Evolutionary conservation across 2,329 filamentous ascomycete genomes (phyloP).

Genomic region (Sporothrix euskadiensis): DNA sequence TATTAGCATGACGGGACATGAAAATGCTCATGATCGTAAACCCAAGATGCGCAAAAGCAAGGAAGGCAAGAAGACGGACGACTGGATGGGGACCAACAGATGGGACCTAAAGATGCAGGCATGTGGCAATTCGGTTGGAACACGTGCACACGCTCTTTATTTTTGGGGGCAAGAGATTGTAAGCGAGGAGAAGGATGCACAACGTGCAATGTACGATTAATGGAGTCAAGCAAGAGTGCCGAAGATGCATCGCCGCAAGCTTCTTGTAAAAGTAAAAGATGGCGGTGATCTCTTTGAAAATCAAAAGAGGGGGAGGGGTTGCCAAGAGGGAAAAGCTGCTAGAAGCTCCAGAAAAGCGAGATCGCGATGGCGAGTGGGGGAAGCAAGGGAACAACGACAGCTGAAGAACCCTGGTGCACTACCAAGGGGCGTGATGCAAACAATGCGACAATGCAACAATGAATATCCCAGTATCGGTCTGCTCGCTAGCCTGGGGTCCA

Average conservation of each 20-base stretch:
- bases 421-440: neutral
- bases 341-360: neutral
- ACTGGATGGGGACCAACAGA: neutral
- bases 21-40: neutral
- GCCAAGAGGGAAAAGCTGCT: neutral
- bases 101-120: neutral
- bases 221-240: neutral
- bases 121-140: conserved; percentile 2
- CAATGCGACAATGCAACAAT: neutral
- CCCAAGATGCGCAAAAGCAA: neutral
- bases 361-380: neutral
- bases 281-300: neutral
- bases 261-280: neutral
- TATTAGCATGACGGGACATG: neutral
- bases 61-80: neutral
- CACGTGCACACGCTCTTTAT: neutral
- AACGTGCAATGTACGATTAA: neutral
- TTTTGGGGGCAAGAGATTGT: neutral
- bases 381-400: conserved; percentile 9
- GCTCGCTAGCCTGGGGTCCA: neutral
- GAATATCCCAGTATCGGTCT: neutral
- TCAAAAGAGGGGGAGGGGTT: neutral
- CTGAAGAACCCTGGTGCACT: conserved; percentile 3
- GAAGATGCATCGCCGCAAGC: neutral
- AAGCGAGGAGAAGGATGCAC: neutral